Evolutionary conservation across 441 rosid species (phyloP).

Genomic region (Adansonia gregorii): DNA sequence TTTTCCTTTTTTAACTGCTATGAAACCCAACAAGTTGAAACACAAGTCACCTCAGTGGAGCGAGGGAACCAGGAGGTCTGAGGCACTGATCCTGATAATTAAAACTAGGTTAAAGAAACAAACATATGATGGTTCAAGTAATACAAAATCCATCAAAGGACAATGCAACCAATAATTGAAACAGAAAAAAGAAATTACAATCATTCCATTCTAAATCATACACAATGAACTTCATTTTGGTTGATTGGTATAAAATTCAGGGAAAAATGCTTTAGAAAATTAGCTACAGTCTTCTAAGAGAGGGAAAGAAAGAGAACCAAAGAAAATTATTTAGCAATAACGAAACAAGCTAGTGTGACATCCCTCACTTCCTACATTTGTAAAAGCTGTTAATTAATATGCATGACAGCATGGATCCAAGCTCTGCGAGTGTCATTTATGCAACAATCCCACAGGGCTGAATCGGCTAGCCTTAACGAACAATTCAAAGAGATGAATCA

Average conservation of each 20-base stretch:
- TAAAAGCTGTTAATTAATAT: slow-evolving; percentile 4
- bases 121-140: slow-evolving; percentile 12
- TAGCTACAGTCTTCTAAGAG: slow-evolving; percentile 13
- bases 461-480: slow-evolving; percentile 2
- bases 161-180: not conserved
- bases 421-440: not conserved
- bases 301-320: slow-evolving; percentile 1
- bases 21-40: slow-evolving; percentile 11
- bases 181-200: not conserved
- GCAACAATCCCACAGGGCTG: not conserved
- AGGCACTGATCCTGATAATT: slow-evolving; percentile 52
- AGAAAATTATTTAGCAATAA: not conserved
- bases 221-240: not conserved
- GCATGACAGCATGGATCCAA: not conserved
- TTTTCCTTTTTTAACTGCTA: slow-evolving; percentile 22
- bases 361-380: slow-evolving; percentile 2
- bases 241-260: not conserved
- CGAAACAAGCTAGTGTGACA: not conserved
- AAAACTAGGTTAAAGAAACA: slow-evolving; percentile 21
- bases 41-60: slow-evolving; percentile 56
- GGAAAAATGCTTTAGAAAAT: not conserved
- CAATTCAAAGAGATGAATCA: not conserved
- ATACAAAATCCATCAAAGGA: slow-evolving; percentile 7
- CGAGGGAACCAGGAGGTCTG: slow-evolving; percentile 49
- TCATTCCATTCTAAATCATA: not conserved